These are phyloP conservation scores for Marasmius sp. DNA, from an alignment of 1,284 basidiomycete species.

Conservation along the genomic window DNA sequence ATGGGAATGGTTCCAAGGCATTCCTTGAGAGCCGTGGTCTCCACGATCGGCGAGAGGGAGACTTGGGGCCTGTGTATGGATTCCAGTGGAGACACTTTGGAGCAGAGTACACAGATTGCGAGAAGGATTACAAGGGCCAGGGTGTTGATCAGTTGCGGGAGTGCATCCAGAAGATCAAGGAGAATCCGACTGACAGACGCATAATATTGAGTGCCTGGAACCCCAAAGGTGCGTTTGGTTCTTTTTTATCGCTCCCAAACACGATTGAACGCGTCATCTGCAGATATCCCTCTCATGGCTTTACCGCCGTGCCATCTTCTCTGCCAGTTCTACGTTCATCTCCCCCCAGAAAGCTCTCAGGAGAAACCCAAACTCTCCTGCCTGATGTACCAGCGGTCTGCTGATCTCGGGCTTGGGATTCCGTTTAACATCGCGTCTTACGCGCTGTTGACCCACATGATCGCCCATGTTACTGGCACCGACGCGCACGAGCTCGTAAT, in stretches of 20 bases:
- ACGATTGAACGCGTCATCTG: neutral
- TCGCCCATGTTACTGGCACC: slow-evolving; percentile 88
- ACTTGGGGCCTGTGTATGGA: slow-evolving; percentile 95
- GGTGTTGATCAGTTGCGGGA: slow-evolving; percentile 93
- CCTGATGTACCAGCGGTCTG: slow-evolving; percentile 97
- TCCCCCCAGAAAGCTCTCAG: slow-evolving; percentile 54
- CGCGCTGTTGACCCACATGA: slow-evolving; percentile 94
- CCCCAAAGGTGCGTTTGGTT: slow-evolving; percentile 75
- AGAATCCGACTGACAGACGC: slow-evolving; percentile 93
- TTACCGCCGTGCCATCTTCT: slow-evolving; percentile 98
- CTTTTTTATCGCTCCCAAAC: neutral
- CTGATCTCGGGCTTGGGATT: slow-evolving; percentile 94
- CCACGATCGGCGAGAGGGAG: slow-evolving; percentile 83
- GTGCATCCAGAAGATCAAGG: slow-evolving; percentile 89
- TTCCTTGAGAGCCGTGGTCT: slow-evolving; percentile 88
- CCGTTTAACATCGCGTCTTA: slow-evolving; percentile 99
- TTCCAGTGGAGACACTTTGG: slow-evolving; percentile 99
- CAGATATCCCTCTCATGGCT: slow-evolving; percentile 93
- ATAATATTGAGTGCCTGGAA: slow-evolving; percentile 98
- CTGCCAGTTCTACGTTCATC: slow-evolving; percentile 97
- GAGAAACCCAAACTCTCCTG: slow-evolving; percentile 82
- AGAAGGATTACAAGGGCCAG: slow-evolving; percentile 81
- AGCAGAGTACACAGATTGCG: slow-evolving; percentile 82
- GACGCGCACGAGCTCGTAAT: slow-evolving; percentile 88
- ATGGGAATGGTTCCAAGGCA: slow-evolving; percentile 89